Percentiles rank a stretch among this genome's conserved stretches.
phyloP scores from a whole-genome alignment of 352 stramenopile species.

The Aphanomyces invadans region DNA sequence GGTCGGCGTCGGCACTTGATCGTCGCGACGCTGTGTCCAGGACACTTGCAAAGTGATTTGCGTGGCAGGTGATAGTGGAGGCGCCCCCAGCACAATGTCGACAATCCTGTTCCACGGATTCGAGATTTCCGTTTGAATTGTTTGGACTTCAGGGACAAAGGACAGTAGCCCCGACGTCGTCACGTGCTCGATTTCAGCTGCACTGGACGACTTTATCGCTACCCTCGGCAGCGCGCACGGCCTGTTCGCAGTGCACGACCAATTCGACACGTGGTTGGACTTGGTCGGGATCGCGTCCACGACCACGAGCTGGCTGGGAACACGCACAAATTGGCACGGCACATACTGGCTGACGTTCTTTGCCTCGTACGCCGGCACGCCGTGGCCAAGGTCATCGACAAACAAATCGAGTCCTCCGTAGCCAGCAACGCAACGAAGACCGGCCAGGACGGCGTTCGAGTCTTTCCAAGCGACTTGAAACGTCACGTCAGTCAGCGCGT shows the following conservation, averaged over 20 bases:
- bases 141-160: constrained; percentile 9
- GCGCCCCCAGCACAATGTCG: neutral
- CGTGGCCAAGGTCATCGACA: constrained; percentile 11
- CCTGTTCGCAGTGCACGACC: neutral
- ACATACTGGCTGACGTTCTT: neutral
- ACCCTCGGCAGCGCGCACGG: neutral
- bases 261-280: neutral
- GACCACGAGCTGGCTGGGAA: neutral
- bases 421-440: neutral
- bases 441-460: neutral
- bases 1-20: neutral
- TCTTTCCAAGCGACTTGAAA: neutral
- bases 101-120: neutral
- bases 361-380: neutral
- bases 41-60: constrained; percentile 8
- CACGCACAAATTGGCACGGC: neutral
- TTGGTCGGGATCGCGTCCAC: neutral
- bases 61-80: neutral
- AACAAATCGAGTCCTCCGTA: neutral
- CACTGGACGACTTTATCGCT: neutral
- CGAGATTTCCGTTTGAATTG: neutral
- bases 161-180: neutral
- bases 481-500: neutral
- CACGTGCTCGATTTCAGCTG: neutral
- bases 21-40: constrained; percentile 8